These are phyloP conservation scores for Penicillium fimorum DNA, from an alignment of 495 filamentous ascomycete genomes.

Conservation along the genomic window DNA sequence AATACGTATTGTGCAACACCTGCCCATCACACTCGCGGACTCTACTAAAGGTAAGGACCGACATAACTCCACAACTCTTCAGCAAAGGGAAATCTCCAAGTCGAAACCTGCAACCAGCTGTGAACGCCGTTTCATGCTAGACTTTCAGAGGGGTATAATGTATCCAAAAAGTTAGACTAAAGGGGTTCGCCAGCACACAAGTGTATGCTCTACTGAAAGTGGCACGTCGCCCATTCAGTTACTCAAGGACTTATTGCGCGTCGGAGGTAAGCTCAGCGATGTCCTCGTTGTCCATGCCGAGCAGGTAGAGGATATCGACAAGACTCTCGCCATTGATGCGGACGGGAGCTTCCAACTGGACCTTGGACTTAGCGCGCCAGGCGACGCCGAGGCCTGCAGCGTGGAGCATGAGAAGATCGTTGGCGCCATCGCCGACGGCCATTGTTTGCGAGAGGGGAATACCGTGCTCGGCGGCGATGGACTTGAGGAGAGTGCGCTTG, in stretches of 20 bases:
- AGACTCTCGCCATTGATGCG: slow-evolving; percentile 78
- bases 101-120: neutral
- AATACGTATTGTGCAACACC: slow-evolving; percentile 1
- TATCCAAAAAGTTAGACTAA: neutral
- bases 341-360: slow-evolving; percentile 81
- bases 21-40: neutral
- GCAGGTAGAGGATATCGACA: slow-evolving; percentile 77
- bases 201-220: slow-evolving; percentile 2
- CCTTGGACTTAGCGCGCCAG: slow-evolving; percentile 88
- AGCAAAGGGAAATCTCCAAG: neutral
- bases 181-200: neutral
- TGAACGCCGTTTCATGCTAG: neutral
- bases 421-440: slow-evolving; percentile 90
- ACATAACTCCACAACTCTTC: neutral
- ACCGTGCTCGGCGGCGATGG: slow-evolving; percentile 71
- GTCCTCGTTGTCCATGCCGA: slow-evolving; percentile 72
- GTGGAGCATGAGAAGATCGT: slow-evolving; percentile 90
- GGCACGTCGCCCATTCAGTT: neutral
- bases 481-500: slow-evolving; percentile 72
- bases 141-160: slow-evolving; percentile 1
- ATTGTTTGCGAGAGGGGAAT: slow-evolving; percentile 74
- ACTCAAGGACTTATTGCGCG: slow-evolving; percentile 14
- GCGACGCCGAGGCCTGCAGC: slow-evolving; percentile 87
- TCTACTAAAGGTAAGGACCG: slow-evolving; percentile 3
- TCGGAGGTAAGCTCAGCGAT: slow-evolving; percentile 47